phyloP scores from a whole-genome alignment of 257 asterid genomes.

The Solanum pennellii region DNA sequence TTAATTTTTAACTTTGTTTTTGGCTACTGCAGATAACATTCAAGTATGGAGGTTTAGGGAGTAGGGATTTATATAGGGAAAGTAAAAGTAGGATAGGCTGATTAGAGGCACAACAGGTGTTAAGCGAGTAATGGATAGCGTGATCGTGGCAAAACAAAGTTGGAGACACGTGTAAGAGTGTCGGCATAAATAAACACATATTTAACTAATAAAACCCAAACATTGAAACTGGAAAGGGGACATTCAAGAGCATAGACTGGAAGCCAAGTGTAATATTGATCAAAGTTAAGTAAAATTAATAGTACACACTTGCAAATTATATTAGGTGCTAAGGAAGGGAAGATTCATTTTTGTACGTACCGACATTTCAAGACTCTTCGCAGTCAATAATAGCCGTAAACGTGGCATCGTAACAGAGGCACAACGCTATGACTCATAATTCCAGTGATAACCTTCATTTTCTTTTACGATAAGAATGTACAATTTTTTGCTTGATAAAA shows the following conservation, averaged over 20 bases:
- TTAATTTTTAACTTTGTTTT: neutral
- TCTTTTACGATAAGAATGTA: neutral
- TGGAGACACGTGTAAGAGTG: neutral
- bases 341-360: neutral
- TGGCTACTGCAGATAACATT: neutral
- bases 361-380: neutral
- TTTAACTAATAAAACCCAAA: neutral
- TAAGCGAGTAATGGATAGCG: neutral
- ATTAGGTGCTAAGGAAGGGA: neutral
- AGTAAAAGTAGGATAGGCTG: neutral
- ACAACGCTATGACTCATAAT: neutral
- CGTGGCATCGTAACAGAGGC: neutral
- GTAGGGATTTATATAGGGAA: neutral
- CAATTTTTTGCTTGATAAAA: neutral
- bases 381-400: neutral
- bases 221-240: neutral
- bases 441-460: neutral
- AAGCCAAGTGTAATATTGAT: too few relatives aligned
- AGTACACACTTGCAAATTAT: neutral
- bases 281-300: neutral
- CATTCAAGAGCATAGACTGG: neutral
- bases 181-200: neutral
- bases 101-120: neutral
- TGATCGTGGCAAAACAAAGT: neutral
- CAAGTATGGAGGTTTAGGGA: neutral